These are phyloP conservation scores for Vinca minor DNA, from an alignment of 257 asterid genomes.

Conservation along the genomic window DNA sequence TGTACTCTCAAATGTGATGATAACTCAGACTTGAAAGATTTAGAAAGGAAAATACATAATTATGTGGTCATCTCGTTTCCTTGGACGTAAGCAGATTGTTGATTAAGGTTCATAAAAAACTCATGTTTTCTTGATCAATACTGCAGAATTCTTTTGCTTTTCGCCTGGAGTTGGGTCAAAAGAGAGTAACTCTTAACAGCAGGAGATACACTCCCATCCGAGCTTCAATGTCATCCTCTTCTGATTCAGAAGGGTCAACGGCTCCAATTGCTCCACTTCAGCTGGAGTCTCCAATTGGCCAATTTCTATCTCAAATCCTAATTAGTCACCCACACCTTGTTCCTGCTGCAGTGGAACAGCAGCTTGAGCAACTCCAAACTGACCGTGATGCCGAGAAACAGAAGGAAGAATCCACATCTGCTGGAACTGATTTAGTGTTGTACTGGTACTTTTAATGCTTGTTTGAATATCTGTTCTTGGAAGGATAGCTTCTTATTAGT, in stretches of 20 bases:
- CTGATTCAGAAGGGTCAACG: constrained; percentile 44
- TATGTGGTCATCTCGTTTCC: neutral
- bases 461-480: neutral
- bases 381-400: constrained; percentile 64
- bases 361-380: constrained; percentile 81
- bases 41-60: neutral
- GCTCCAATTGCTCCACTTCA: constrained; percentile 85
- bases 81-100: neutral
- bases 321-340: constrained; percentile 83
- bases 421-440: constrained; percentile 78
- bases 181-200: constrained; percentile 28
- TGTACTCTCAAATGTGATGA: neutral
- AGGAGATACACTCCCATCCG: constrained; percentile 27
- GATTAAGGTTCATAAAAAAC: neutral
- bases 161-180: constrained; percentile 32
- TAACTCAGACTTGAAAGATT: no score
- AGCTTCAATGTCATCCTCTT: constrained; percentile 55
- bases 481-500: neutral
- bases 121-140: constrained; percentile 16
- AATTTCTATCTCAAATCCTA: constrained; percentile 67
- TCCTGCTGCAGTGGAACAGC: constrained; percentile 97
- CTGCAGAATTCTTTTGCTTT: constrained; percentile 37
- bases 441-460: constrained; percentile 50
- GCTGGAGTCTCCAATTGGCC: constrained; percentile 89
- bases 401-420: constrained; percentile 47